Evolutionary conservation across 2,329 filamentous ascomycete genomes (phyloP).

Genomic region (Colletotrichum sp.): DNA sequence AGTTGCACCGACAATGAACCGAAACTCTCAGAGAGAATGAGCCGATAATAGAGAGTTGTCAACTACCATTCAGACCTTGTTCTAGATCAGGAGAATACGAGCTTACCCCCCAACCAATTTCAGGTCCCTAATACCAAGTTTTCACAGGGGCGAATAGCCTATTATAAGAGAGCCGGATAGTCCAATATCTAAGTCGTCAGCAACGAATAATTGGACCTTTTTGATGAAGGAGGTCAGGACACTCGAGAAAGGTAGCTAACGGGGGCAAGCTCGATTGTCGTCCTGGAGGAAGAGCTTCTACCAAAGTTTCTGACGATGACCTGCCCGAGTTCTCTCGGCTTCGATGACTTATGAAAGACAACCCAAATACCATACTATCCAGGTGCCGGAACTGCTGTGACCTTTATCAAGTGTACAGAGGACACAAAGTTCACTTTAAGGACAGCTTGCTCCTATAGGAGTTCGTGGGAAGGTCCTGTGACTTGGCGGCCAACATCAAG

Average conservation of each 20-base stretch:
- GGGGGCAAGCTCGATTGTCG: neutral
- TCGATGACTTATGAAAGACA: neutral
- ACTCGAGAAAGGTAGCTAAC: neutral
- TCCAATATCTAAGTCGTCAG: neutral
- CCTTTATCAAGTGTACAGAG: neutral
- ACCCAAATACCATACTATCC: neutral
- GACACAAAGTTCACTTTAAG: neutral
- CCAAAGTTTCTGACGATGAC: neutral
- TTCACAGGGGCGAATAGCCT: neutral
- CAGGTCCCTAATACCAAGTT: neutral
- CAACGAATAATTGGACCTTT: neutral
- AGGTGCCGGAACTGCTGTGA: neutral
- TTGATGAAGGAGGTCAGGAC: neutral
- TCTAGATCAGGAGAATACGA: neutral
- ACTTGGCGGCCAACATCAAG: too few relatives aligned
- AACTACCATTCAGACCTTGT: rapidly evolving
- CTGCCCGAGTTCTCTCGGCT: neutral
- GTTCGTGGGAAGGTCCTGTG: too few relatives aligned
- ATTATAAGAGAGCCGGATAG: neutral
- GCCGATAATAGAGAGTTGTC: neutral
- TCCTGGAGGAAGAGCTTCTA: neutral
- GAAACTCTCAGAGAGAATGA: neutral
- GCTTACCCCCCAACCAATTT: rapidly evolving
- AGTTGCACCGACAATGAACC: neutral
- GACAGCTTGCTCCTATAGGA: too few relatives aligned